Percentiles rank a stretch among this genome's conserved stretches.
Conservation (phyloP, 108 stramenopile genomes). For the Nitzschia sp. region DNA sequence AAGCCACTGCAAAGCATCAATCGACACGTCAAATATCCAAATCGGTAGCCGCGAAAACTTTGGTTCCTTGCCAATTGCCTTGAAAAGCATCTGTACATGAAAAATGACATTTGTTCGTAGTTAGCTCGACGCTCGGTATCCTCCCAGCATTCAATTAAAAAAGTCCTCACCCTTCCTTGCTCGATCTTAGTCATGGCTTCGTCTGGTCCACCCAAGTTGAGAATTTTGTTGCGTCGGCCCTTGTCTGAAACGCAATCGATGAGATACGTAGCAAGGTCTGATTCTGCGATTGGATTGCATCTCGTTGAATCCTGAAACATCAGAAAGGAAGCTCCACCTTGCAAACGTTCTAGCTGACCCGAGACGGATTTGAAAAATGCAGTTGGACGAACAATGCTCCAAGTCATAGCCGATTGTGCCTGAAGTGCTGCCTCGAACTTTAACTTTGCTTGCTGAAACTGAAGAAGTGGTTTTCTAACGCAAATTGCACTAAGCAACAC, state of each 20-base stretch:
- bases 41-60: slow-evolving; percentile 85
- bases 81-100: slow-evolving; percentile 62
- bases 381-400: slow-evolving; percentile 92
- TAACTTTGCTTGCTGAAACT: slow-evolving; percentile 96
- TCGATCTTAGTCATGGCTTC: slow-evolving; percentile 90
- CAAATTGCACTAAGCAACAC: slow-evolving; percentile 93
- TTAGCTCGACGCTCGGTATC: background rate
- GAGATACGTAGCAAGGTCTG: slow-evolving; percentile 90
- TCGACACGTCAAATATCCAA: slow-evolving; percentile 91
- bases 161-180: slow-evolving; percentile 80
- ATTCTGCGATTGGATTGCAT: slow-evolving; percentile 96
- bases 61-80: slow-evolving; percentile 84
- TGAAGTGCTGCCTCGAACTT: slow-evolving; percentile 86
- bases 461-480: slow-evolving; percentile 92
- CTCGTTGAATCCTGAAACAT: slow-evolving; percentile 94
- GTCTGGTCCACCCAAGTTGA: slow-evolving; percentile 94
- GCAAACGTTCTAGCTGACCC: slow-evolving; percentile 94
- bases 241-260: slow-evolving; percentile 84
- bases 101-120: background rate
- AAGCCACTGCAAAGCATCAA: slow-evolving; percentile 84
- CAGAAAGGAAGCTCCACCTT: slow-evolving; percentile 90
- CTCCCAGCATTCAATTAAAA: no score
- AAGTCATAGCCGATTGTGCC: slow-evolving; percentile 73
- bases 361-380: slow-evolving; percentile 97
- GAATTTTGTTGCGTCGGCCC: slow-evolving; percentile 61